These are phyloP conservation scores for Metschnikowia kofuensis DNA, from an alignment of 805 yeast genomes.

Conservation along the genomic window DNA sequence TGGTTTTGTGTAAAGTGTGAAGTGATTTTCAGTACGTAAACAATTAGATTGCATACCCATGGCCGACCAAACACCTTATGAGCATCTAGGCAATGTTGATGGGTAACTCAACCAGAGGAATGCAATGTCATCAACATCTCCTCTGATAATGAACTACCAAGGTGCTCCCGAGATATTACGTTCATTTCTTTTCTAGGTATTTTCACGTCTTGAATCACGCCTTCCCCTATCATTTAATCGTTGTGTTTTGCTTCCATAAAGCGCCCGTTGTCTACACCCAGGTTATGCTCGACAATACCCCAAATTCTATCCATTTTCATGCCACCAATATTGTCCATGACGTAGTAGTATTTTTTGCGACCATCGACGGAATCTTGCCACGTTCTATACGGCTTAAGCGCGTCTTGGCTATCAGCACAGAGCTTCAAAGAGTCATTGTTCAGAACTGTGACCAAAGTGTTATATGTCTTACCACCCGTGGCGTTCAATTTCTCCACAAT, in stretches of 20 bases:
- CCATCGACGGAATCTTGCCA: constrained; percentile 40
- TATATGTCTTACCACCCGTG: constrained; percentile 65
- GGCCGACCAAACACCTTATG: no score
- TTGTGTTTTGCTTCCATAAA: constrained; percentile 18
- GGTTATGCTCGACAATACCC: constrained; percentile 73
- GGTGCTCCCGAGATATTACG: no score
- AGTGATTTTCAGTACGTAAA: no score
- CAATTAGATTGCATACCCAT: no score
- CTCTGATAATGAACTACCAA: no score
- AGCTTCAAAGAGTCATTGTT: constrained; percentile 36
- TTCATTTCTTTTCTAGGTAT: no score
- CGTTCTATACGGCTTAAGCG: constrained; percentile 26
- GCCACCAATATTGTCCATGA: constrained; percentile 76
- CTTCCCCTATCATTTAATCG: neutral
- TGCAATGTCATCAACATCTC: no score
- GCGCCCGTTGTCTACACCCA: constrained; percentile 69
- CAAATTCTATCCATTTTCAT: constrained; percentile 79
- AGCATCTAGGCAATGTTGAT: no score
- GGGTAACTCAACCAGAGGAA: no score
- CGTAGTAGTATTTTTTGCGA: constrained; percentile 44
- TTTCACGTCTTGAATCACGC: no score
- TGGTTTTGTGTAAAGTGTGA: no score
- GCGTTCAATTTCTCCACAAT: constrained; percentile 64
- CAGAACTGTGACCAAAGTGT: constrained; percentile 53
- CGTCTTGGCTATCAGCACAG: constrained; percentile 14